A percentile compares a stretch with the other conserved stretches of the same genome.
These are phyloP conservation scores for Mycosphaerella sp. DNA, from an alignment of 2,329 filamentous ascomycete species.

Conservation along the genomic window DNA sequence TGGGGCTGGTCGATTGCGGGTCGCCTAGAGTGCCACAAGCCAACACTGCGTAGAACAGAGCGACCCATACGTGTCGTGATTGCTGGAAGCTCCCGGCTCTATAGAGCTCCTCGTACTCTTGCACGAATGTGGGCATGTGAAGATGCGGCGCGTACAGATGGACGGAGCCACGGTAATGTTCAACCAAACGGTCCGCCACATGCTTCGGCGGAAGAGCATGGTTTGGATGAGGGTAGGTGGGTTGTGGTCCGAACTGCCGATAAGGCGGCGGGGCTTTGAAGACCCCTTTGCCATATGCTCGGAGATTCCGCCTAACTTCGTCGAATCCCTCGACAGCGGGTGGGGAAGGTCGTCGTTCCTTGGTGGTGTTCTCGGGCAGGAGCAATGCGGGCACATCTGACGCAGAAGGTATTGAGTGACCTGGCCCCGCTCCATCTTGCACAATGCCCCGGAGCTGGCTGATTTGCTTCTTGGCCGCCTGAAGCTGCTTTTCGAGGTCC, in stretches of 20 bases:
- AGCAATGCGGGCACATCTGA: slow-evolving; percentile 28
- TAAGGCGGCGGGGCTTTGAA: slow-evolving; percentile 70
- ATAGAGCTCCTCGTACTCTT: slow-evolving; percentile 71
- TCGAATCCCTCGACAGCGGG: slow-evolving; percentile 62
- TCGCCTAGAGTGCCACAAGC: slow-evolving; percentile 73
- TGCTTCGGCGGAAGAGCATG: slow-evolving; percentile 59
- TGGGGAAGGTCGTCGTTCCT: slow-evolving; percentile 54
- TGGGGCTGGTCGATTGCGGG: slow-evolving; percentile 50
- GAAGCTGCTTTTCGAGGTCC: slow-evolving; percentile 87
- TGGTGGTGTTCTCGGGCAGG: slow-evolving; percentile 37
- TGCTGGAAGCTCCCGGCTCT: slow-evolving; percentile 54
- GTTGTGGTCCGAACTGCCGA: slow-evolving; percentile 48
- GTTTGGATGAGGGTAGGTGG: slow-evolving; percentile 41
- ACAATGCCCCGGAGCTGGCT: slow-evolving; percentile 62
- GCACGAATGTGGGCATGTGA: slow-evolving; percentile 78
- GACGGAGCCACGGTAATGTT: slow-evolving; percentile 66
- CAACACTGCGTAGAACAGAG: slow-evolving; percentile 75
- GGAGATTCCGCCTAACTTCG: slow-evolving; percentile 64
- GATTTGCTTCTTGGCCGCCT: slow-evolving; percentile 73
- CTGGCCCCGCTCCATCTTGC: slow-evolving; percentile 43
- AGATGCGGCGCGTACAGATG: slow-evolving; percentile 79
- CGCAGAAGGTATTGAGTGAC: slow-evolving; percentile 33
- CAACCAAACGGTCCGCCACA: slow-evolving; percentile 64
- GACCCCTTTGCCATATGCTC: slow-evolving; percentile 67
- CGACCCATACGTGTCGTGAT: slow-evolving; percentile 63